Percentiles rank a stretch among this genome's conserved stretches.
Evolutionary conservation across 2,329 filamentous ascomycete species (phyloP).

Genomic region (Polytolypa hystricis): DNA sequence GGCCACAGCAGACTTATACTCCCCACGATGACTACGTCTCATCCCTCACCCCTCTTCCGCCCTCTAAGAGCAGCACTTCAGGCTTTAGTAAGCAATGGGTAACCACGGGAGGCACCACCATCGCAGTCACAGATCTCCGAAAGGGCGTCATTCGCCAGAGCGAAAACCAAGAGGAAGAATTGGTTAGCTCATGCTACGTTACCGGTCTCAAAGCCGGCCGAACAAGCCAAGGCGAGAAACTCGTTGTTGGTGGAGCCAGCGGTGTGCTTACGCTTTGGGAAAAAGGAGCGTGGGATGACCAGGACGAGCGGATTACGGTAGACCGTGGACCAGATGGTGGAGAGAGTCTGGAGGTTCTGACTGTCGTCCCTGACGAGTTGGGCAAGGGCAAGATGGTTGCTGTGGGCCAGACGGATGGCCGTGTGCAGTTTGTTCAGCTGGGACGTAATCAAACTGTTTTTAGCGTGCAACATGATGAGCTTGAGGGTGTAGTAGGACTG

Average conservation of each 20-base stretch:
- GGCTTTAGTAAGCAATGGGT: slow-evolving; percentile 93
- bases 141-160: slow-evolving; percentile 77
- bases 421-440: slow-evolving; percentile 64
- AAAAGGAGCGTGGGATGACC: slow-evolving; percentile 86
- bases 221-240: slow-evolving; percentile 59
- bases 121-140: slow-evolving; percentile 81
- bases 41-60: slow-evolving; percentile 70
- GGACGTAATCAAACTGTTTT: slow-evolving; percentile 59
- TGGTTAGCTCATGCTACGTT: slow-evolving; percentile 71
- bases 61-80: slow-evolving; percentile 68
- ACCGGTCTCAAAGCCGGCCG: slow-evolving; percentile 58
- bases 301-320: slow-evolving; percentile 77
- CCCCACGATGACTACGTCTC: slow-evolving; percentile 92
- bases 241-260: slow-evolving; percentile 65
- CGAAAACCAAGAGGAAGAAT: slow-evolving; percentile 89
- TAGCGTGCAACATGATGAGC: slow-evolving; percentile 65
- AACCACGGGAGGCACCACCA: slow-evolving; percentile 79
- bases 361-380: slow-evolving; percentile 58
- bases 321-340: slow-evolving; percentile 51
- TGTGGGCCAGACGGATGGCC: slow-evolving; percentile 72
- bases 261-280: slow-evolving; percentile 92
- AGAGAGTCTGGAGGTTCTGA: slow-evolving; percentile 72
- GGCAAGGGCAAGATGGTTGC: slow-evolving; percentile 56
- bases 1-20: slow-evolving; percentile 66
- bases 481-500: slow-evolving; percentile 73